Evolutionary conservation across 2,329 filamentous ascomycete genomes (phyloP).

Genomic region (Pseudogymnoascus pannorum): DNA sequence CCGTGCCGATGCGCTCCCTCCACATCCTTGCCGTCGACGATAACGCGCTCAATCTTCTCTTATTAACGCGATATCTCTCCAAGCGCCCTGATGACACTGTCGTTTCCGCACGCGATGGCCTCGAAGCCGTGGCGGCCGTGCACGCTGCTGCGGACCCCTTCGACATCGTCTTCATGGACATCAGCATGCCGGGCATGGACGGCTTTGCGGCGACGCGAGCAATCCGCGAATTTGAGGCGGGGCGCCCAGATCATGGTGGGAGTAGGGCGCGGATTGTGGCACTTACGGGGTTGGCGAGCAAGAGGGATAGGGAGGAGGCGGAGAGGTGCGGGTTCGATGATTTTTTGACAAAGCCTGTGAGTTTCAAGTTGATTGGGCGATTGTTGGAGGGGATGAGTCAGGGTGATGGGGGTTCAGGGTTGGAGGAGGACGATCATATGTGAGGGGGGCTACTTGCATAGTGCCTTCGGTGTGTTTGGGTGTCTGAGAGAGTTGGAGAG

Average conservation of each 20-base stretch:
- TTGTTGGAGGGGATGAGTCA: conserved; percentile 5
- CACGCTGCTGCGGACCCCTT: conserved; percentile 25
- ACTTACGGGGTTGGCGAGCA: conserved; percentile 43
- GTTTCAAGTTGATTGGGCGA: conserved; percentile 14
- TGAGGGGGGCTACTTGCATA: not conserved
- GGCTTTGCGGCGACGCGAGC: conserved; percentile 40
- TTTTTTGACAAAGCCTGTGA: conserved; percentile 46
- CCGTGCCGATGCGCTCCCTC: conserved; percentile 9
- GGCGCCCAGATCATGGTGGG: conserved; percentile 10
- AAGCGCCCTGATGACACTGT: conserved; percentile 33
- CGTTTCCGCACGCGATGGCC: conserved; percentile 36
- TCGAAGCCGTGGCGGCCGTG: conserved; percentile 38
- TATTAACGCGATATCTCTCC: conserved; percentile 30
- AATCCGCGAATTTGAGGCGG: conserved; percentile 40
- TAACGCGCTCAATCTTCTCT: conserved; percentile 34
- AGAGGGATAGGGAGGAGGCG: conserved; percentile 40
- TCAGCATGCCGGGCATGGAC: conserved; percentile 49
- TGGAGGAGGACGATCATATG: not conserved
- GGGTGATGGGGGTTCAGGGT: not conserved
- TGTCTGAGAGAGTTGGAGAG: not conserved
- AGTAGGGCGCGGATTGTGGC: conserved; percentile 35
- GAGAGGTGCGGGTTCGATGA: conserved; percentile 46
- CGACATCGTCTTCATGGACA: conserved; percentile 44
- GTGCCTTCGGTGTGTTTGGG: not conserved
- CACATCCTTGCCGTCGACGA: conserved; percentile 34